Evolutionary conservation across 345 rosid genomes (phyloP), one percentile per base, ranked within the genome.

Genomic region (Salix dunnii): DNA sequence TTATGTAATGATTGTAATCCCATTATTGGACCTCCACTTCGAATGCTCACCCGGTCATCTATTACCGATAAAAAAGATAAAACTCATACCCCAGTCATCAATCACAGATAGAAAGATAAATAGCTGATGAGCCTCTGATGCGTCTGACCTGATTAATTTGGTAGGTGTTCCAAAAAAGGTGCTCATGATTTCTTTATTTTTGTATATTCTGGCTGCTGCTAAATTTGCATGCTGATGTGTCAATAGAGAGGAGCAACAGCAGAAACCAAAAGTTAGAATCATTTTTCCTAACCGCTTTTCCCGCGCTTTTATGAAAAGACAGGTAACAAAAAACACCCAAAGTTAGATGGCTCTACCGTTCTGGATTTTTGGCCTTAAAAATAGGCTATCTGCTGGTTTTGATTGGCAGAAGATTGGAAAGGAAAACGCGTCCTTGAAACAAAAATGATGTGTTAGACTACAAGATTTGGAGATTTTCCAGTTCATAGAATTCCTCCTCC

Each of bases 381-480:
- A 13, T 60, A 73, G 81, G 77, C 8, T 17, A 78, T 71, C 55
- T 35, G 18, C 36, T 66, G 75, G 76, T 77, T 65, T 71, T 27
- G 75, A 51, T 77, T 49, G 36, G 42, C 38, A 2, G 21, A 11
- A 8, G 3, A 58, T 10, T 28, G 62, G 48, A 64, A 31, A 16
- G 21, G 48, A 72, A 51, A 77, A 40, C 65, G 64, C 68, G 36
- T 40, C 69, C 63, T 16, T 16, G 55, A 46, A 71, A 63, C 66
- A 12, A 77, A 71, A 31, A 33, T 35, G 23, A 27, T 18, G 17
- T 20, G 21, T 7, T 20, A 38, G 8, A 12, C 28, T 35, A n/a
- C 27, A 53, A 73, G 66, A 36, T 23, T 64, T 20, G 31, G 72
- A 71, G 64, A 23, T 71, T 48, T 31, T 33, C 68, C 25, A 21